Conservation (phyloP, 495 filamentous ascomycete species). For the Penicillium samsonianum region DNA sequence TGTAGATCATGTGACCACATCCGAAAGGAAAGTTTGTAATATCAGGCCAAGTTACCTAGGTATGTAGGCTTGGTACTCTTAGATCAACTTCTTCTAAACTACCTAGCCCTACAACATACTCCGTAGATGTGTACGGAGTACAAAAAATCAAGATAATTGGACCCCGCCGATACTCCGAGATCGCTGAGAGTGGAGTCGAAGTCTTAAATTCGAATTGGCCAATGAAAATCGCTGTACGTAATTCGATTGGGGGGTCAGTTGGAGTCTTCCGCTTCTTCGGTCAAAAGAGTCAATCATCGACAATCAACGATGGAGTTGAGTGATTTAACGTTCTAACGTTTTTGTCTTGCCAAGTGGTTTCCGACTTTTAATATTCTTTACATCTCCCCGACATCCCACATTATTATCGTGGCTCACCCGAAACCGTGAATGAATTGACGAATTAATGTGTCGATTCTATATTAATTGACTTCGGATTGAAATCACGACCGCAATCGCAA, state of each 20-base stretch:
- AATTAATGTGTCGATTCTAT: constrained; percentile 5
- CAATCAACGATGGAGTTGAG: constrained; percentile 12
- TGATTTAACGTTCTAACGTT: neutral
- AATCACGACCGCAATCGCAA: neutral
- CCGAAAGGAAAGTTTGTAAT: too few relatives aligned
- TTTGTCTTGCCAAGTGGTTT: neutral
- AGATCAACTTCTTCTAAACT: too few relatives aligned
- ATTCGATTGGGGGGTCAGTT: constrained; percentile 29
- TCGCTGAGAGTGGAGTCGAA: neutral
- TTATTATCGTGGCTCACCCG: constrained; percentile 1
- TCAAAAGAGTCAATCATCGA: constrained; percentile 27
- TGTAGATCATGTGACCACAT: too few relatives aligned
- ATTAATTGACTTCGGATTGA: neutral
- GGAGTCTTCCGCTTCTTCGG: constrained; percentile 23
- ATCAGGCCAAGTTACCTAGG: too few relatives aligned
- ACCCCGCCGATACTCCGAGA: neutral
- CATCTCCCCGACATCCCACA: constrained; percentile 20
- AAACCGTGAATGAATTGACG: neutral
- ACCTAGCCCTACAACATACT: too few relatives aligned
- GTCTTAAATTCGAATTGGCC: constrained; percentile 25
- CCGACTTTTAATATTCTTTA: constrained; percentile 8
- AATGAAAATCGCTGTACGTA: constrained; percentile 29
- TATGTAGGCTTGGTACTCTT: too few relatives aligned
- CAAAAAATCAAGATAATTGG: too few relatives aligned
- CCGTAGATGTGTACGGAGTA: too few relatives aligned